Percentiles rank a stretch among this genome's conserved stretches.
Evolutionary conservation across 179 eudicot genomes (phyloP).

Genomic region (Beta lomatogona): DNA sequence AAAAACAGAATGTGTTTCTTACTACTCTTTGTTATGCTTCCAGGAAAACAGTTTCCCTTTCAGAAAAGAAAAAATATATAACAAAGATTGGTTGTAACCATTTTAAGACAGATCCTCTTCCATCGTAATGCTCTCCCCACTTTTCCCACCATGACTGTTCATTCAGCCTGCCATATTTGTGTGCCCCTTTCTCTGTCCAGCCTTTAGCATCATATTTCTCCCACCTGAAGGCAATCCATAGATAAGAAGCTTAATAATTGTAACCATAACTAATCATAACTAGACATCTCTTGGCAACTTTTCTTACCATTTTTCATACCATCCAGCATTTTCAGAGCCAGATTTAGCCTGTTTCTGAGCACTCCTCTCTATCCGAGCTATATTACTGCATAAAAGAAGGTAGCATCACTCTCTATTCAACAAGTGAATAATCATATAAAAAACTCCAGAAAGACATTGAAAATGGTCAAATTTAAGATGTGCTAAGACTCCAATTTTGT

Average conservation of each 20-base stretch:
- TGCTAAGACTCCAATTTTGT: constrained; percentile 4
- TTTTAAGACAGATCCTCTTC: constrained; percentile 94
- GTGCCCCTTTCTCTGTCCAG: constrained; percentile 98
- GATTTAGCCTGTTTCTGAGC: constrained; percentile 99
- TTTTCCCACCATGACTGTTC: constrained; percentile 99
- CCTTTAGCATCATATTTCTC: constrained; percentile 97
- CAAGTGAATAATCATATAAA: background rate
- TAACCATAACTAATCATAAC: background rate
- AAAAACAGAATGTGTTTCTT: background rate
- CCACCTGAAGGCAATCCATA: constrained; percentile 59
- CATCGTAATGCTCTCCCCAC: constrained; percentile 98
- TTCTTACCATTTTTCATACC: constrained; percentile 96
- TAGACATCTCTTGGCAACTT: constrained; percentile 7
- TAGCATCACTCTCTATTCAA: constrained; percentile 1
- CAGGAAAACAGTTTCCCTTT: background rate
- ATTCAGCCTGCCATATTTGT: constrained; percentile 88
- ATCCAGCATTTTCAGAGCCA: constrained; percentile 96
- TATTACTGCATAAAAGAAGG: constrained; percentile 60
- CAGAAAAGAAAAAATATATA: background rate
- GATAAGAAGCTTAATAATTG: background rate
- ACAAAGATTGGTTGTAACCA: constrained; percentile 42
- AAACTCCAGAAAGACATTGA: background rate
- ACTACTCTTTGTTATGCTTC: background rate
- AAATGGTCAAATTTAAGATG: background rate
- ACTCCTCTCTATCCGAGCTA: constrained; percentile 94